A percentile compares a stretch with the other conserved stretches of the same genome.
Conservation (phyloP, 495 filamentous ascomycete species). For the Aspergillus diversus region DNA sequence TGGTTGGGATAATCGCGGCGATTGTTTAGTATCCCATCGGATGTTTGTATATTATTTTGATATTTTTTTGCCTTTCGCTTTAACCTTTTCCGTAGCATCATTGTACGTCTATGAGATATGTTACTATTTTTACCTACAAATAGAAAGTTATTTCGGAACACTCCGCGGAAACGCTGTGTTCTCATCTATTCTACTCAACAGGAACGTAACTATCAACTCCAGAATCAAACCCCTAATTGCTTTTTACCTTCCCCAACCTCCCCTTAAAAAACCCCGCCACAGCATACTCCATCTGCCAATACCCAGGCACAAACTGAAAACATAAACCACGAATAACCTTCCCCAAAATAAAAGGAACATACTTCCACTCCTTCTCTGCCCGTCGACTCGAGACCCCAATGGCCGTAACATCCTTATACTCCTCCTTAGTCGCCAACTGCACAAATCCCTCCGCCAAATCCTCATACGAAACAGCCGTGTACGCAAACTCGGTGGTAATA, state of each 20-base stretch:
- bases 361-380: background rate
- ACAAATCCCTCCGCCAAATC: conserved; percentile 7
- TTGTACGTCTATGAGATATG: too few species aligned
- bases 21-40: too few species aligned
- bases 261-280: background rate
- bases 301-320: conserved; percentile 2
- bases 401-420: background rate
- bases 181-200: too few species aligned
- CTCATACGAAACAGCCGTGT: conserved; percentile 5
- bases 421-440: background rate
- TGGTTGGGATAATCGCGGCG: background rate
- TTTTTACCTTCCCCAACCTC: too few species aligned
- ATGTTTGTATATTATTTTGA: too few species aligned
- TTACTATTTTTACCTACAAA: too few species aligned
- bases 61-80: too few species aligned
- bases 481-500: background rate
- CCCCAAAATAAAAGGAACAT: background rate
- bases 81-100: too few species aligned
- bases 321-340: background rate
- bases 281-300: conserved; percentile 3
- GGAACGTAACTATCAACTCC: too few species aligned
- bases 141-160: too few species aligned
- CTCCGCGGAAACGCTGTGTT: too few species aligned
- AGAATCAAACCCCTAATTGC: too few species aligned
- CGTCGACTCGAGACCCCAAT: conserved; percentile 8